Evolutionary conservation across 2,329 filamentous ascomycete species (phyloP).

Genomic region (Zalaria obscura): DNA sequence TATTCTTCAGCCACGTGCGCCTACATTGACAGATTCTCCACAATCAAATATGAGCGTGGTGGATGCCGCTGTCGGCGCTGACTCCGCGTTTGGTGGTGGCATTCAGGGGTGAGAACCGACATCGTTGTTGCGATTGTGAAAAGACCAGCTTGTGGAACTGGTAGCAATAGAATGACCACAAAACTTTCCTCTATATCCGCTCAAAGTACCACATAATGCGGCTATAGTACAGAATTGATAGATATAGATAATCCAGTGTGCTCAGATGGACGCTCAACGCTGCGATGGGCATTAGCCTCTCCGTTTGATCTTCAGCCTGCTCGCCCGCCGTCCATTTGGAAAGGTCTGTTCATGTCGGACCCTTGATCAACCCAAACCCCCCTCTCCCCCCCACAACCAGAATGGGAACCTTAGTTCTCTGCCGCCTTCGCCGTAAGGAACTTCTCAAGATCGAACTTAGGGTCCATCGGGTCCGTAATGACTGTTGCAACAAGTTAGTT

Average conservation of each 20-base stretch:
- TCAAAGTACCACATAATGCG: background rate
- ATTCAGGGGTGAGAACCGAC: too few relatives aligned
- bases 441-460: constrained; percentile 88
- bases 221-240: constrained; percentile 4
- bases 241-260: constrained; percentile 2
- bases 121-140: too few relatives aligned
- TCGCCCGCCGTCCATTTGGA: background rate
- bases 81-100: too few relatives aligned
- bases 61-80: too few relatives aligned
- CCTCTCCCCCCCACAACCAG: background rate
- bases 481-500: constrained; percentile 29
- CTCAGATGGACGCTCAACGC: background rate
- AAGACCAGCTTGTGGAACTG: too few relatives aligned
- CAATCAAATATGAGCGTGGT: too few relatives aligned
- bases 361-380: background rate
- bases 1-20: too few relatives aligned
- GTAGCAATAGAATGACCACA: background rate
- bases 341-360: constrained; percentile 1
- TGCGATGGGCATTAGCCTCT: constrained; percentile 1
- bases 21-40: too few relatives aligned
- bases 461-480: constrained; percentile 63
- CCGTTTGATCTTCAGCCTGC: constrained; percentile 3
- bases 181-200: constrained; percentile 5
- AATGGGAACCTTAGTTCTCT: background rate
- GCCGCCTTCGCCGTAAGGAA: constrained; percentile 38